These are phyloP conservation scores for Cyamopsis tetragonoloba DNA, from an alignment of 306 rosid species.

Conservation along the genomic window DNA sequence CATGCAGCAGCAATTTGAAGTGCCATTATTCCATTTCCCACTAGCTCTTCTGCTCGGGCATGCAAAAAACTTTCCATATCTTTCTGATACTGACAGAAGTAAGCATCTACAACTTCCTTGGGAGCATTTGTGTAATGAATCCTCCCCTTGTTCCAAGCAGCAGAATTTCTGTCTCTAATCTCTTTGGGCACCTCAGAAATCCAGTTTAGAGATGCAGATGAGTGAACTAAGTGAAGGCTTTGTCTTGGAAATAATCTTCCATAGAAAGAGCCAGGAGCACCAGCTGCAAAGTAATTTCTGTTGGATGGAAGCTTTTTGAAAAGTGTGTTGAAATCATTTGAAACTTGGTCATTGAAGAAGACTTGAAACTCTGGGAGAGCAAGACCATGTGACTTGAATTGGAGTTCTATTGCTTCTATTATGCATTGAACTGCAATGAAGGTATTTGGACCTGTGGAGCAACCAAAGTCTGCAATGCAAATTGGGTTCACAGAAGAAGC, in stretches of 20 bases:
- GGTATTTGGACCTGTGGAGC: conserved; percentile 34
- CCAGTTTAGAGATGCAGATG: conserved; percentile 19
- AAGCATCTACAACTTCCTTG: conserved; percentile 31
- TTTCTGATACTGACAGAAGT: conserved; percentile 10
- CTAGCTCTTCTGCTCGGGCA: conserved; percentile 36
- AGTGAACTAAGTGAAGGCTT: conserved; percentile 22
- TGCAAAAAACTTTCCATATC: conserved; percentile 26
- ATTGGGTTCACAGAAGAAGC: too few relatives aligned
- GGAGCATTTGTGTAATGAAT: conserved; percentile 24
- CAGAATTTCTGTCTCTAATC: conserved; percentile 9
- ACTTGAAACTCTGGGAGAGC: conserved; percentile 15
- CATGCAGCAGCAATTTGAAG: conserved; percentile 19
- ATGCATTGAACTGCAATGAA: conserved; percentile 18
- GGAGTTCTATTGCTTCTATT: conserved; percentile 14
- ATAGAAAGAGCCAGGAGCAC: conserved; percentile 36
- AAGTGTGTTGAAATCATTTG: conserved; percentile 43
- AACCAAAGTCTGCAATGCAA: conserved; percentile 32
- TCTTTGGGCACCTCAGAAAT: conserved; percentile 27
- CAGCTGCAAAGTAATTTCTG: conserved; percentile 17
- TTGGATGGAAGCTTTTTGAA: conserved; percentile 24
- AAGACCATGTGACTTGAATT: conserved; percentile 7
- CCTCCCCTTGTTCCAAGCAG: conserved; percentile 39
- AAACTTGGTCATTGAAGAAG: conserved; percentile 25
- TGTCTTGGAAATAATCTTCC: conserved; percentile 31
- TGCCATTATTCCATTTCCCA: conserved; percentile 24